phyloP scores from a whole-genome alignment of 768 basidiomycete species.

The Postia placenta region DNA sequence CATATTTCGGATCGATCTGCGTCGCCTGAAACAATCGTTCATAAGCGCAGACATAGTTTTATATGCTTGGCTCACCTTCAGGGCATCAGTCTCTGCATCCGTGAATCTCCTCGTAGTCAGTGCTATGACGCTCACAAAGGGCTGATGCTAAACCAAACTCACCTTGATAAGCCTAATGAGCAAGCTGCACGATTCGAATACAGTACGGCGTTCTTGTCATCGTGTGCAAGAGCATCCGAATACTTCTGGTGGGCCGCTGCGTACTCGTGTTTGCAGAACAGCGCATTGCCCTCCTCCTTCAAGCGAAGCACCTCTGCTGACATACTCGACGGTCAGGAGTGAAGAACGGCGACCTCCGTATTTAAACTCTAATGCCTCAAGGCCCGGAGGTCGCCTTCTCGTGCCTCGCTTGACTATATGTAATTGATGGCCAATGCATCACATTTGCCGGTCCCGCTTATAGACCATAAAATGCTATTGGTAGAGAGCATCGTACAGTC shows the following conservation, averaged over 20 bases:
- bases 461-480: too few species aligned
- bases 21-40: neutral
- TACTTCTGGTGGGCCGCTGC: slow-evolving; percentile 33
- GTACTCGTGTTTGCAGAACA: slow-evolving; percentile 29
- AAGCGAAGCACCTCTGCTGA: slow-evolving; percentile 15
- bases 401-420: too few species aligned
- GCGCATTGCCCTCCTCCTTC: slow-evolving; percentile 37
- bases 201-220: slow-evolving; percentile 31
- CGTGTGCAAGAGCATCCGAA: slow-evolving; percentile 34
- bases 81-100: slow-evolving; percentile 12
- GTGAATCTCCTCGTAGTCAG: slow-evolving; percentile 7
- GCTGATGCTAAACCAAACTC: neutral
- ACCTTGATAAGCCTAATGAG: slow-evolving; percentile 31
- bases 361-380: too few species aligned
- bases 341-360: too few species aligned
- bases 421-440: too few species aligned
- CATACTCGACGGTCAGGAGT: too few species aligned
- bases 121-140: neutral
- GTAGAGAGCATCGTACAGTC: too few species aligned
- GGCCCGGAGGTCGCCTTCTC: too few species aligned
- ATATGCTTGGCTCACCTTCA: slow-evolving; percentile 2
- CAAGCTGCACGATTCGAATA: slow-evolving; percentile 43
- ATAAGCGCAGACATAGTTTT: neutral
- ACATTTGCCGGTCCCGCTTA: too few species aligned
- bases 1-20: neutral